These are phyloP conservation scores for Phytopythium litorale DNA, from an alignment of 352 stramenopile species.

Conservation along the genomic window DNA sequence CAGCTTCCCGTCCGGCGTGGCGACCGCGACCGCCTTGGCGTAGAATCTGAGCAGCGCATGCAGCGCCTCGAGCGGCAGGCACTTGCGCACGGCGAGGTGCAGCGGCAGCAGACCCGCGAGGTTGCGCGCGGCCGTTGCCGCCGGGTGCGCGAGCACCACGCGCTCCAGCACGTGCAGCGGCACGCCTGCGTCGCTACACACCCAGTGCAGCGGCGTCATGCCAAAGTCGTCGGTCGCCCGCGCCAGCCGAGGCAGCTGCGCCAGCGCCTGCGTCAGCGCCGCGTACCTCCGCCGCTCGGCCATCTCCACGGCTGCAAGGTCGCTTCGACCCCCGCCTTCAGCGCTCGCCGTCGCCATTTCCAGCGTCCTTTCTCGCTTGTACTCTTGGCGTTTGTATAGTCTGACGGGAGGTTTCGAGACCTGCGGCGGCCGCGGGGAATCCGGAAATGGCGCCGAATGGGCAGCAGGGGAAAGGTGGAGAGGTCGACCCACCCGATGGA, in stretches of 20 bases:
- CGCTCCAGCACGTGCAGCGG: conserved; percentile 43
- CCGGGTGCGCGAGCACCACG: conserved; percentile 45
- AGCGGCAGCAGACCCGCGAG: conserved; percentile 58
- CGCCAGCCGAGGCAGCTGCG: conserved; percentile 39
- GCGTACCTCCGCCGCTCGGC: conserved; percentile 45
- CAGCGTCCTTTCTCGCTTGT: not conserved
- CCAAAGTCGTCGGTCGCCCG: conserved; percentile 50
- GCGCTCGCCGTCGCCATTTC: not conserved
- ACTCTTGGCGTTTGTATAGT: not conserved
- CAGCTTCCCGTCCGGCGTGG: conserved; percentile 51
- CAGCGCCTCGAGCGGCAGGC: conserved; percentile 51
- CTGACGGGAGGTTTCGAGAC: not conserved
- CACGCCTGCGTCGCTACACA: conserved; percentile 56
- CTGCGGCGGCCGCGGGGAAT: conserved; percentile 16
- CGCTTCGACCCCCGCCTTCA: not conserved
- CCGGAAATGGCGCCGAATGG: conserved; percentile 11
- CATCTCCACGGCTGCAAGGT: conserved; percentile 26
- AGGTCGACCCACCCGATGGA: not conserved
- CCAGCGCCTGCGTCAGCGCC: conserved; percentile 34
- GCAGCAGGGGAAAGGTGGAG: not conserved
- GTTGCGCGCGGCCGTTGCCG: conserved; percentile 36
- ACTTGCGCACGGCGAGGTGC: conserved; percentile 63
- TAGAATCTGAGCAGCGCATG: conserved; percentile 70
- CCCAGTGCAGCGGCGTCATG: conserved; percentile 84
- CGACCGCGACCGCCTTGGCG: conserved; percentile 36